Percentiles rank a stretch among this genome's conserved stretches.
Evolutionary conservation across 2,329 filamentous ascomycete species (phyloP).

Genomic region (Cephalotrichum gorgonifer): DNA sequence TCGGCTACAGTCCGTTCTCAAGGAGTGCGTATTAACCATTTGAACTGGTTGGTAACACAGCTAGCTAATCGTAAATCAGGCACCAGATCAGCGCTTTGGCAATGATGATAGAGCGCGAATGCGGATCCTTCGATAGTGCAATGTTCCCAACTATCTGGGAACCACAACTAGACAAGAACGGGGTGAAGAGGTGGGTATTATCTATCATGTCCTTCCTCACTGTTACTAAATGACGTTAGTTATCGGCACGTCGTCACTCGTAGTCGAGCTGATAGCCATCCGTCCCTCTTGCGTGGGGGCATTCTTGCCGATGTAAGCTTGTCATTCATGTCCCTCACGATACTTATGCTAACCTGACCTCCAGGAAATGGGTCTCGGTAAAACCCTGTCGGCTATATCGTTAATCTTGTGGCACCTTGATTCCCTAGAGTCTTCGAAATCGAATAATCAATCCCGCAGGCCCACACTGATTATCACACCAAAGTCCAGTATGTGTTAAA

Average conservation of each 20-base stretch:
- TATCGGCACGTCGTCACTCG: neutral
- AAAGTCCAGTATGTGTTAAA: neutral
- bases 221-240: neutral
- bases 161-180: neutral
- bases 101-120: slow-evolving; percentile 2
- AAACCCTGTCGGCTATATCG: neutral
- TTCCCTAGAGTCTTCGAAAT: neutral
- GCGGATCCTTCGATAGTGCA: neutral
- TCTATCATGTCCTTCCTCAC: neutral
- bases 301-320: slow-evolving; percentile 1
- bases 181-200: neutral
- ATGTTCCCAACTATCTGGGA: neutral
- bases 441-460: neutral
- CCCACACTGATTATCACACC: neutral
- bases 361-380: slow-evolving; percentile 1
- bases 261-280: neutral
- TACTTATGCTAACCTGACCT: neutral
- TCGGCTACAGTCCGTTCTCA: neutral
- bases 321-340: neutral
- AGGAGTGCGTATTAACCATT: neutral
- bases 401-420: slow-evolving; percentile 1
- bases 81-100: slow-evolving; percentile 1
- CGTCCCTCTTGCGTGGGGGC: neutral
- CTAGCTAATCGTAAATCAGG: neutral
- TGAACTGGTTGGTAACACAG: neutral